Base-by-base conservation (phyloP, 108 stramenopile genomes). In the Conticribra guillardii region DNA sequence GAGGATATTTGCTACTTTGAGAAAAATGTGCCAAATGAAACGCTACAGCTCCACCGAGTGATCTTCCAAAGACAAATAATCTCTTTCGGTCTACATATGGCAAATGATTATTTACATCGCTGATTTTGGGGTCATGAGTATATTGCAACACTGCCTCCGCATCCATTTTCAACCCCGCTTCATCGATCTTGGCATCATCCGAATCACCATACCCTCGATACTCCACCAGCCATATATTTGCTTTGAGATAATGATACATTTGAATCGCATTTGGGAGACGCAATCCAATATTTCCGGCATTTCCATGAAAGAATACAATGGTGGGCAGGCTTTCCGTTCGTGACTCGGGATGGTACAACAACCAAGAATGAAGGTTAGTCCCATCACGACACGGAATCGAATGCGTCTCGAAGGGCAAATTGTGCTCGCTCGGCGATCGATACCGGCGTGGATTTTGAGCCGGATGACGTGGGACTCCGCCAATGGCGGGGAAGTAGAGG, bases 231-330 rank as follows among this genome's bases (percentile, higher is more conserved):
- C 97, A 54, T 22, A 98, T 69, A 61, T 98, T 95, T 4, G 79
- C 82, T 29, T 83, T 66, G 23, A 91, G 61, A 57, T 83, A 37
- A 32, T 79, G 78, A 66, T 83, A 75, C 93, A 97, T 91, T 45
- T 88, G 74, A 16, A 82, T 28, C 1, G 92, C 95, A 67, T 96
- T 96, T 0, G 93, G 93, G 24, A 99, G 67, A 15, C 98, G 76
- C 44, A 98, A 65, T 16, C 97, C 98, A 51, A 99, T 97, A 80
- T 98, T 97, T 18, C 97, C 98, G 4, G 98, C 98, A 82, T 99
- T 99, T 3, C 97, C 98, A 71, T 99, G 98, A 61, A 98, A 96
- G 67, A 96, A 99, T 0, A 99, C 65, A 16, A 98, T 60, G 4
- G 97, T 97, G 5, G 96, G 96, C 2, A n/a, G n/a, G 71, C 41